Percentiles rank a stretch among this genome's conserved stretches.
Evolutionary conservation across 2,329 filamentous ascomycete genomes (phyloP).

Genomic region (Calonectria henricotiae): DNA sequence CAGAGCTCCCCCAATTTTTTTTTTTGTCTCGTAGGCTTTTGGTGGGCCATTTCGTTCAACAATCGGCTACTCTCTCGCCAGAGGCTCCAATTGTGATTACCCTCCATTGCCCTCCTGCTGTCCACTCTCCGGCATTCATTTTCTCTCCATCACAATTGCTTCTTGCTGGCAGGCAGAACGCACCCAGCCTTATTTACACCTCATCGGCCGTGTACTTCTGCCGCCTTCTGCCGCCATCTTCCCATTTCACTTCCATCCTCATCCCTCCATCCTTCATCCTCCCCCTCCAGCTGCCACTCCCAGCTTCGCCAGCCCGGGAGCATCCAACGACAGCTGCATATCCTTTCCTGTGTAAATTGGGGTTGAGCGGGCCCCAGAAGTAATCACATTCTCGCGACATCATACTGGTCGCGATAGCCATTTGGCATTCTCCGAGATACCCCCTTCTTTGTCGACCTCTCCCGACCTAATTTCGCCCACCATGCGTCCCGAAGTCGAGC

Average conservation of each 20-base stretch:
- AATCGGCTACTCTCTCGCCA: conserved; percentile 55
- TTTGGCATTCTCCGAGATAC: conserved; percentile 53
- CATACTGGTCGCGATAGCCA: conserved; percentile 48
- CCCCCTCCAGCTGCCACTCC: conserved; percentile 50
- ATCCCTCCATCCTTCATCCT: conserved; percentile 38
- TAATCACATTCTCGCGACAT: conserved; percentile 51
- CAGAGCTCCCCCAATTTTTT: conserved; percentile 58
- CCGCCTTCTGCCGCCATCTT: conserved; percentile 51
- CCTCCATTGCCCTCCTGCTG: conserved; percentile 36
- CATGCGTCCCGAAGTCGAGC: conserved; percentile 99
- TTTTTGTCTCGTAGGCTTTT: conserved; percentile 54
- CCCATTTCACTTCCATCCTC: conserved; percentile 38
- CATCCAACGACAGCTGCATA: conserved; percentile 49
- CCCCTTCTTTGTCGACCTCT: conserved; percentile 50
- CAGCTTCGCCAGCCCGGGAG: conserved; percentile 49
- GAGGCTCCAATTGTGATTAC: conserved; percentile 53
- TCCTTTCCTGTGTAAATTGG: conserved; percentile 44
- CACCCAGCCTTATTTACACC: conserved; percentile 50
- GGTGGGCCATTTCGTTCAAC: conserved; percentile 59
- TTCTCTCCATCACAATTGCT: conserved; percentile 49
- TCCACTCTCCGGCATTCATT: conserved; percentile 40
- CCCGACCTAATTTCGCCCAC: conserved; percentile 60
- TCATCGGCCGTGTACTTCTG: conserved; percentile 49
- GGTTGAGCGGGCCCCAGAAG: conserved; percentile 51
- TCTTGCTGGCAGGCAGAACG: conserved; percentile 52